Percentiles rank a stretch among this genome's conserved stretches.
phyloP scores from a whole-genome alignment of 208 protist species.

The Naegleria gruberi region DNA sequence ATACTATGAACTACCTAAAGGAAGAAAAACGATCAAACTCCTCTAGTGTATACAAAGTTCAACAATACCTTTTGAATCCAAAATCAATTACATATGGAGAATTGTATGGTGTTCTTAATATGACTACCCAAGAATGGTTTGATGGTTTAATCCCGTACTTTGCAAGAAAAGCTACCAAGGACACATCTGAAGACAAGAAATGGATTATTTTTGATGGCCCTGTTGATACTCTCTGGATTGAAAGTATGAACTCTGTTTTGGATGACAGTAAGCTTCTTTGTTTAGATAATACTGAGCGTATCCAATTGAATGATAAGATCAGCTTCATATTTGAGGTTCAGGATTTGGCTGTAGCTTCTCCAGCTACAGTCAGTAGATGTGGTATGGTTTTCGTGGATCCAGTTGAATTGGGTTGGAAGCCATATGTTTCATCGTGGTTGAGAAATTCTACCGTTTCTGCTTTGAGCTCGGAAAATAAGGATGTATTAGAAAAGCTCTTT shows the following conservation, averaged over 20 bases:
- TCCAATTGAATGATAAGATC: constrained; percentile 88
- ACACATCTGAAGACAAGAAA: constrained; percentile 70
- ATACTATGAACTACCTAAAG: constrained; percentile 58
- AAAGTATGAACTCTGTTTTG: constrained; percentile 96
- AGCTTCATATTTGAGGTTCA: constrained; percentile 92
- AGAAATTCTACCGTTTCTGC: constrained; percentile 55
- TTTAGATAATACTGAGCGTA: constrained; percentile 92
- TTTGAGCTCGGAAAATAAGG: constrained; percentile 53
- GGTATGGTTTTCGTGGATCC: constrained; percentile 95
- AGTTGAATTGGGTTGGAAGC: constrained; percentile 79
- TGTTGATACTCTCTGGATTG: constrained; percentile 97
- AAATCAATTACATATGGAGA: constrained; percentile 93
- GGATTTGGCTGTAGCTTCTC: constrained; percentile 91
- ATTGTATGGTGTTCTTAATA: constrained; percentile 89
- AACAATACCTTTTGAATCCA: constrained; percentile 90
- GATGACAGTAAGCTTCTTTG: constrained; percentile 96
- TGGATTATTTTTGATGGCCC: constrained; percentile 97
- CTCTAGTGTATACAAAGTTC: constrained; percentile 23
- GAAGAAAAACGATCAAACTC: constrained; percentile 31
- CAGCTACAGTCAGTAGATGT: constrained; percentile 93
- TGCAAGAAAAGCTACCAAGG: constrained; percentile 71
- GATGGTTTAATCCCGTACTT: constrained; percentile 78
- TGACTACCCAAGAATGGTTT: constrained; percentile 85
- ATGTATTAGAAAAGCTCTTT: constrained; percentile 76
- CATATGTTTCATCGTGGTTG: constrained; percentile 74